Conservation (phyloP, 2,329 filamentous ascomycete species). For the Sarocladium strictum region DNA sequence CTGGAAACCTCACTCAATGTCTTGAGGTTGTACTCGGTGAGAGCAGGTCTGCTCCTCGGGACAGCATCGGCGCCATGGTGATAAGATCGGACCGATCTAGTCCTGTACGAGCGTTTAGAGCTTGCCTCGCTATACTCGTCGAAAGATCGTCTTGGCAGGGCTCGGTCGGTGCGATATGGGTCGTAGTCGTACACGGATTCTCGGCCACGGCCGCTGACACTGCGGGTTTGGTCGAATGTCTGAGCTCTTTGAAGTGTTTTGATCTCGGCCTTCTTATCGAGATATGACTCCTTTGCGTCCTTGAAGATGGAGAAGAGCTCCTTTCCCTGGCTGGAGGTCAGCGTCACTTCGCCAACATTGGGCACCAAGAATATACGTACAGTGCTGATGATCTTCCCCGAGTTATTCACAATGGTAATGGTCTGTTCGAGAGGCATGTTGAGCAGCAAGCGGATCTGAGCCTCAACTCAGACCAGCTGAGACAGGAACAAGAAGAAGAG, state of each 20-base stretch:
- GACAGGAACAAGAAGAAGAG: background rate
- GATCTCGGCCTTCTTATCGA: constrained; percentile 72
- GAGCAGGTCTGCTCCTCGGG: constrained; percentile 28
- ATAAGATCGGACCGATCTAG: constrained; percentile 28
- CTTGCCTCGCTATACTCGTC: constrained; percentile 30
- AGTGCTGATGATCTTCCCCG: constrained; percentile 75
- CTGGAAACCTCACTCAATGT: constrained; percentile 47
- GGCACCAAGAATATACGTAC: constrained; percentile 39
- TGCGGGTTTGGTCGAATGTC: constrained; percentile 37
- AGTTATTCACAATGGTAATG: constrained; percentile 75
- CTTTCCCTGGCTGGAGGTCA: constrained; percentile 60
- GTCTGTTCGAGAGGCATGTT: constrained; percentile 48
- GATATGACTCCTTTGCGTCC: constrained; percentile 82
- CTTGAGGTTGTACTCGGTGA: constrained; percentile 49
- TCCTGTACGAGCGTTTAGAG: constrained; percentile 36
- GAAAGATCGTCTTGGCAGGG: constrained; percentile 14
- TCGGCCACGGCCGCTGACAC: constrained; percentile 12
- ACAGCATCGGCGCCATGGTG: constrained; percentile 23
- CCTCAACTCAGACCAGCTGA: constrained; percentile 10
- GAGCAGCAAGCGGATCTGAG: constrained; percentile 1
- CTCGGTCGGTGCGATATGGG: constrained; percentile 23
- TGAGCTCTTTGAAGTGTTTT: constrained; percentile 52
- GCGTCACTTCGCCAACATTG: background rate
- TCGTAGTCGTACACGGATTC: constrained; percentile 24
- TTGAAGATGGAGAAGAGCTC: constrained; percentile 87